These are phyloP conservation scores for Cercospora beticola DNA, from an alignment of 2,329 filamentous ascomycete species.

Conservation along the genomic window DNA sequence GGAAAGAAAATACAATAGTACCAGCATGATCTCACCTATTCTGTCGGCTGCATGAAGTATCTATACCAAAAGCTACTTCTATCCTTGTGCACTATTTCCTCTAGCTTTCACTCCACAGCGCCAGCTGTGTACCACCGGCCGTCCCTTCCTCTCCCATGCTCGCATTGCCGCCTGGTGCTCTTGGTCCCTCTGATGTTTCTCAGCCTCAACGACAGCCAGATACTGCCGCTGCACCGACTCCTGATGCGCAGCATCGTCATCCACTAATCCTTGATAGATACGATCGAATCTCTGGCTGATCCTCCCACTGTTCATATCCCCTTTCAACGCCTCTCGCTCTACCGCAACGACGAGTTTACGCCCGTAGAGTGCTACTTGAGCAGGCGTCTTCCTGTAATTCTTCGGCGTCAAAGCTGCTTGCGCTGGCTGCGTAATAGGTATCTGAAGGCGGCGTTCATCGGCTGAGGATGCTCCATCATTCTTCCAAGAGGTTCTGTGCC, in stretches of 20 bases:
- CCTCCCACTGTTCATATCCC: neutral
- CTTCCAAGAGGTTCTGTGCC: neutral
- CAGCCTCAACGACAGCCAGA: neutral
- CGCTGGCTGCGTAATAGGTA: neutral
- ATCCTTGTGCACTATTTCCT: neutral
- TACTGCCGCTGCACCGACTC: neutral
- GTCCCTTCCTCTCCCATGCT: constrained; percentile 1
- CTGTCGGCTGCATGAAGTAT: neutral
- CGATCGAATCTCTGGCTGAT: neutral
- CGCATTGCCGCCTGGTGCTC: neutral
- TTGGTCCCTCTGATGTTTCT: neutral
- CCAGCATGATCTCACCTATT: neutral
- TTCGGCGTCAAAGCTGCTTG: neutral
- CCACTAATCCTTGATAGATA: neutral
- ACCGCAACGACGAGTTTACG: neutral
- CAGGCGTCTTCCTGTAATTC: neutral
- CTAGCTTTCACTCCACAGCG: neutral
- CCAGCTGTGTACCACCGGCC: constrained; percentile 1
- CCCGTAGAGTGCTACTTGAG: neutral
- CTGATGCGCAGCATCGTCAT: neutral
- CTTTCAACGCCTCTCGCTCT: neutral
- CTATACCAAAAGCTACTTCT: neutral
- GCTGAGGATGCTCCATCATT: neutral
- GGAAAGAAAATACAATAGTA: constrained; percentile 31
- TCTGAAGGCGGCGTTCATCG: neutral